Base-by-base conservation (phyloP, 176 grass and related monocot species). In the Pharus latifolius region DNA sequence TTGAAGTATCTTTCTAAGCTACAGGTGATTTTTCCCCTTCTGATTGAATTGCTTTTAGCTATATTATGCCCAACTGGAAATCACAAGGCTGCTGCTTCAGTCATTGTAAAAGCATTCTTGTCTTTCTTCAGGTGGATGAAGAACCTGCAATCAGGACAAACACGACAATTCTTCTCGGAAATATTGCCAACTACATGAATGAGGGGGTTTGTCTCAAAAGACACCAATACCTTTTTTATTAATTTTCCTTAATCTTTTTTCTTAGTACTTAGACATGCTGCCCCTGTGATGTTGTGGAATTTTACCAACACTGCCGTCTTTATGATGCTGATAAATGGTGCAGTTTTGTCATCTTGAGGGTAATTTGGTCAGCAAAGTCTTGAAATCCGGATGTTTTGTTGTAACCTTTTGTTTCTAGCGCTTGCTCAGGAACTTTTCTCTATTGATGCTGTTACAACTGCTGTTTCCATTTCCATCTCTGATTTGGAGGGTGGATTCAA, bases 1-100 rank as follows among this genome's bases (percentile, higher is more conserved):
- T 83, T 99, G 87, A 99, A 99, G 73, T 99, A 94, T 83, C 90
- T 99, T 28, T 94, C 95, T 75, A 99, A 99, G 76, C 83, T 99
- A 60, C 95, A 99, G 95, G 95, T 94, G 65, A 55, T 77, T 14
- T 53, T 83, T 80, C 35, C 49, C 41, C 3, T 66, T 84, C 44
- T 57, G 41, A 60, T 54, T 63, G n/a, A 42, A 30, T 32, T 73
- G 32, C 49, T 47, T 74, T 34, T 49, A 34, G 22, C 37, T 73
- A 30, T 50, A 4, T 54, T 58, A 44, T 49, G 2, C 28, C 20
- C 26, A 42, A 5, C 56, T 80, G 30, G 28, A 75, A 67, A 41
- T 56, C 35, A 56, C 15, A 69, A 49, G 48, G 27, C 47, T 30
- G 24, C 25, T 62, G 77, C 26, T 40, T 27, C 25, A 56, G 23